Evolutionary conservation across 1,284 basidiomycete genomes (phyloP).

Genomic region (Fomitopsis pinicola): DNA sequence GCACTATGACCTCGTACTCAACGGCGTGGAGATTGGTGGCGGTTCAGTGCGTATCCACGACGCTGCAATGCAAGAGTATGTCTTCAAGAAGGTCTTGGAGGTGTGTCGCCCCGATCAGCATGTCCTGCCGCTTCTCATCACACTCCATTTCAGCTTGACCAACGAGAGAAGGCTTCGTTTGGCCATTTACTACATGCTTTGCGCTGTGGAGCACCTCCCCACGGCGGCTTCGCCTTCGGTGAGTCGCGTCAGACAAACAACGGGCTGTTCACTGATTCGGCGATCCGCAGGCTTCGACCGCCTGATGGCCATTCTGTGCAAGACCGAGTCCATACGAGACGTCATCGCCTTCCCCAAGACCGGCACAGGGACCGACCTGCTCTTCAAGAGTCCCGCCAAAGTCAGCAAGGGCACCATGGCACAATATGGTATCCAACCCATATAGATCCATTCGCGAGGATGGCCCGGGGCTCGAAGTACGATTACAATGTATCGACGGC

Average conservation of each 20-base stretch:
- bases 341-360: constrained; percentile 97
- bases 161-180: constrained; percentile 74
- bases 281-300: constrained; percentile 78
- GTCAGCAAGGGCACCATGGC: constrained; percentile 50
- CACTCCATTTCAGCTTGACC: constrained; percentile 51
- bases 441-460: background rate
- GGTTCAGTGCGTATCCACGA: constrained; percentile 94
- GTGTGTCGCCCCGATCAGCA: constrained; percentile 32
- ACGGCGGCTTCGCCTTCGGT: constrained; percentile 94
- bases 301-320: constrained; percentile 86
- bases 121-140: background rate
- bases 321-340: constrained; percentile 82
- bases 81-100: constrained; percentile 77
- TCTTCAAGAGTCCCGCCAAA: constrained; percentile 83
- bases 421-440: constrained; percentile 56
- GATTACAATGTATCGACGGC: background rate
- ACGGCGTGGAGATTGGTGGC: constrained; percentile 92
- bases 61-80: constrained; percentile 77
- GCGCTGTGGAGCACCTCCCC: constrained; percentile 86
- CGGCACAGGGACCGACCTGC: constrained; percentile 75
- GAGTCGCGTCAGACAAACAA: constrained; percentile 17
- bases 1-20: constrained; percentile 96
- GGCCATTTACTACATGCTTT: constrained; percentile 83
- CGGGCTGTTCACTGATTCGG: constrained; percentile 6
- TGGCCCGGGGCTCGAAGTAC: background rate